Evolutionary conservation across 2,329 filamentous ascomycete species (phyloP).

Genomic region (Phialophora chinensis): DNA sequence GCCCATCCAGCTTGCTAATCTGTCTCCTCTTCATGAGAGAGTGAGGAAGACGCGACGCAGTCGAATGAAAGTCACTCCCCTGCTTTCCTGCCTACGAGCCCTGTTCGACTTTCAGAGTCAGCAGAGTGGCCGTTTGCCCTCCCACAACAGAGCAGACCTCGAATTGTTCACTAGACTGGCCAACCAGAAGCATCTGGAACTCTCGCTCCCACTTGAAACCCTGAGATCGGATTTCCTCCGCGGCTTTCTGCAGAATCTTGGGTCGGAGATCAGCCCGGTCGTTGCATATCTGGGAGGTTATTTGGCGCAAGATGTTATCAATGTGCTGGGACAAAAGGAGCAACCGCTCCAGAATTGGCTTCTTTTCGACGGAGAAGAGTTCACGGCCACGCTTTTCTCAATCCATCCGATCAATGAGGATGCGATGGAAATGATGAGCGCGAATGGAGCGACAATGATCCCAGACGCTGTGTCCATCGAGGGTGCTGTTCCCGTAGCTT

Average conservation of each 20-base stretch:
- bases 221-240: conserved; percentile 75
- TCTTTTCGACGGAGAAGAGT: conserved; percentile 83
- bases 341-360: conserved; percentile 96
- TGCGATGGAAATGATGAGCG: conserved; percentile 35
- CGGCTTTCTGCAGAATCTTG: conserved; percentile 84
- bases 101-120: conserved; percentile 83
- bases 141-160: conserved; percentile 68
- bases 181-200: conserved; percentile 76
- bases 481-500: conserved; percentile 22
- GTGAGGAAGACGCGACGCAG: conserved; percentile 70
- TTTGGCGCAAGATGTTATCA: conserved; percentile 95
- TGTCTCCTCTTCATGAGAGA: conserved; percentile 75
- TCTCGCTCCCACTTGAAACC: conserved; percentile 71
- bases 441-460: conserved; percentile 29
- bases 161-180: conserved; percentile 77
- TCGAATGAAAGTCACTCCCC: conserved; percentile 75
- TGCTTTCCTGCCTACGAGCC: conserved; percentile 84
- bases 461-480: conserved; percentile 23
- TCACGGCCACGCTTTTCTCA: conserved; percentile 79
- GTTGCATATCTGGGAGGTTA: conserved; percentile 88
- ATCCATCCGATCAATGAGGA: conserved; percentile 70
- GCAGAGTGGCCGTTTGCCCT: conserved; percentile 61
- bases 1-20: conserved; percentile 83
- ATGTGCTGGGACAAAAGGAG: conserved; percentile 86
- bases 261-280: conserved; percentile 82